Conservation (phyloP, 2,329 filamentous ascomycete species). For the Juglanconis sp. region DNA sequence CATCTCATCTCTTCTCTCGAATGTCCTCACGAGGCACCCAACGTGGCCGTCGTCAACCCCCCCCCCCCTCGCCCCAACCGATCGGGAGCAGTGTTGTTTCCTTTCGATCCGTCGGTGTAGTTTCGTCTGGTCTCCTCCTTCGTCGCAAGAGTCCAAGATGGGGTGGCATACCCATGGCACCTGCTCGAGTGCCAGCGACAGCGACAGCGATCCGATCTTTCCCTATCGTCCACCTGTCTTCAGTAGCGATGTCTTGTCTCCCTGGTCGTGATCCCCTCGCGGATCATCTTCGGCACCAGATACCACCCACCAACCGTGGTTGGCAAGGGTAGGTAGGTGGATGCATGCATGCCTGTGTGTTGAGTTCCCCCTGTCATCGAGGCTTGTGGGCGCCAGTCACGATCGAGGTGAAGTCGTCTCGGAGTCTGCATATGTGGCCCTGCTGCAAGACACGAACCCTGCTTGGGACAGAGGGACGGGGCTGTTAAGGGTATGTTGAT, state of each 20-base stretch:
- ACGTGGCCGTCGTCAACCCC: background rate
- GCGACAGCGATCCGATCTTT: background rate
- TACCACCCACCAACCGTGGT: background rate
- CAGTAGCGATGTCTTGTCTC: background rate
- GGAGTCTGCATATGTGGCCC: background rate
- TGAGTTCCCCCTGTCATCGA: background rate
- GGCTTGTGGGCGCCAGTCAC: background rate
- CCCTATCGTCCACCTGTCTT: background rate
- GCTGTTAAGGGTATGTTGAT: background rate
- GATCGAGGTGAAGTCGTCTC: background rate
- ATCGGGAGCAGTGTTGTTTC: background rate
- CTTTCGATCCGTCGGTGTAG: background rate
- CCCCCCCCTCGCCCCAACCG: background rate
- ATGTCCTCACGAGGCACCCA: background rate
- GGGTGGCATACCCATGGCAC: background rate
- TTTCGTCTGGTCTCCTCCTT: slow-evolving; percentile 16
- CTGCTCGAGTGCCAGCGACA: no score
- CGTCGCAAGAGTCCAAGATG: slow-evolving; percentile 10
- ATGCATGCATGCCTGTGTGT: background rate
- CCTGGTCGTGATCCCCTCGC: background rate
- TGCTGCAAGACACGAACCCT: background rate
- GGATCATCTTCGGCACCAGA: background rate
- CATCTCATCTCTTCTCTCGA: slow-evolving; percentile 1
- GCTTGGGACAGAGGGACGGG: background rate
- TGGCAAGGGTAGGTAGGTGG: background rate